Base-by-base conservation (phyloP, 1,284 basidiomycete genomes). In the Ustanciosporium gigantosporum region DNA sequence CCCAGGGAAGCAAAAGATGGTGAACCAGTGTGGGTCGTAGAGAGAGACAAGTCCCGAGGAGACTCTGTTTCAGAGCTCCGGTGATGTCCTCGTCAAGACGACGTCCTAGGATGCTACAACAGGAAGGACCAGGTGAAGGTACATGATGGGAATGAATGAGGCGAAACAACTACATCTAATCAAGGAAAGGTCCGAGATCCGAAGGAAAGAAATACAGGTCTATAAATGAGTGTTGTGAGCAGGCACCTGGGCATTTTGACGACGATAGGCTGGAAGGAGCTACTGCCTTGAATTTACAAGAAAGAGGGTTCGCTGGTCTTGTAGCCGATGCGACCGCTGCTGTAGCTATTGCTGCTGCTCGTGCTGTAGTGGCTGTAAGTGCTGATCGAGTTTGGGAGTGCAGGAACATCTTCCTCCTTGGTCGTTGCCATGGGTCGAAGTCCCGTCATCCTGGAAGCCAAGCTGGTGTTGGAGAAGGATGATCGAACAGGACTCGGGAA, bases 401-500 rank as follows among this genome's bases (percentile, higher is more conserved):
- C 49, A 5, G 23, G 36, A 27, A 32, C 21, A 11, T 47, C 50
- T 6, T 32, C 34, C 23, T 45, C 51, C 5, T 41, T 37, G 5
- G 39, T 16, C 11, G 46, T 41, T 31, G 46, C 17, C 7, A 36
- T 31, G 14, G 34, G 42, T 14, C 57, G 41, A 46, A 49, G 52
- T 8, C 40, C 57, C 46, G 48, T 43, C n/a, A 46, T 31, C 44
- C 39, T 61, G 20, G 51, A 34, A n/a, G n/a, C n/a, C 25, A 56
- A 13, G 3, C 58, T 43, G 14, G 44, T 17, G 17, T 41, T 35
- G 3, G 20, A 40, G 31, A 55, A 65, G 1, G 24, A 19, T 31
- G 61, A 39, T 16, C 39, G 41, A 16, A 58, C 38, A 2, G 61
- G 55, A 32, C 55, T 58, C 0, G 60, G 53, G 46, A 53, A 57